Conservation (phyloP, 2,329 filamentous ascomycete species). For the Colletotrichum tamarilloi region DNA sequence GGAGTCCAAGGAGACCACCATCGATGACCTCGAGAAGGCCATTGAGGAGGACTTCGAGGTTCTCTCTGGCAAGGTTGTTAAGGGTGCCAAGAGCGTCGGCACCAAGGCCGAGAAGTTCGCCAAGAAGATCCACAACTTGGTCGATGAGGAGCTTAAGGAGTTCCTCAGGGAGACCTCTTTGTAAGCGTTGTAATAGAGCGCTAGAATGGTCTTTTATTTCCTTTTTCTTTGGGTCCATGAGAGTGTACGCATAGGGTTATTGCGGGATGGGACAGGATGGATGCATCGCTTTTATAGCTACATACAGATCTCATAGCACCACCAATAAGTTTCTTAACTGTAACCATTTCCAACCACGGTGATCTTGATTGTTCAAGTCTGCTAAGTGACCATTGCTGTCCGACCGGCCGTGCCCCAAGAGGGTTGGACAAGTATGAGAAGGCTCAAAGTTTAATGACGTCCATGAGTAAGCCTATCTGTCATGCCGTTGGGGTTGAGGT, state of each 20-base stretch:
- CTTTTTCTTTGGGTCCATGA: constrained; percentile 40
- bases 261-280: constrained; percentile 32
- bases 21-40: constrained; percentile 71
- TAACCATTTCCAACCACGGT: too few species aligned
- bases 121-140: constrained; percentile 71
- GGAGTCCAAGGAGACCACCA: constrained; percentile 54
- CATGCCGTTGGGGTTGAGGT: neutral
- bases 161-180: constrained; percentile 65
- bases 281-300: constrained; percentile 33
- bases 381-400: too few species aligned
- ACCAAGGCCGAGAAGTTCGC: constrained; percentile 71
- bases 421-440: neutral
- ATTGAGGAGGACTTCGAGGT: constrained; percentile 71
- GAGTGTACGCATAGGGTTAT: constrained; percentile 33
- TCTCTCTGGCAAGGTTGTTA: constrained; percentile 66
- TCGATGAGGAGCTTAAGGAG: constrained; percentile 70
- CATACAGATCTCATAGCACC: constrained; percentile 32
- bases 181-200: constrained; percentile 40
- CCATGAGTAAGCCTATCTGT: constrained; percentile 2
- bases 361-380: neutral
- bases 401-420: too few species aligned
- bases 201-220: constrained; percentile 18
- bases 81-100: constrained; percentile 63
- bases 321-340: constrained; percentile 23
- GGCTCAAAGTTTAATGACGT: neutral